Conservation (phyloP, 2,329 filamentous ascomycete species). For the Fusarium sp. region DNA sequence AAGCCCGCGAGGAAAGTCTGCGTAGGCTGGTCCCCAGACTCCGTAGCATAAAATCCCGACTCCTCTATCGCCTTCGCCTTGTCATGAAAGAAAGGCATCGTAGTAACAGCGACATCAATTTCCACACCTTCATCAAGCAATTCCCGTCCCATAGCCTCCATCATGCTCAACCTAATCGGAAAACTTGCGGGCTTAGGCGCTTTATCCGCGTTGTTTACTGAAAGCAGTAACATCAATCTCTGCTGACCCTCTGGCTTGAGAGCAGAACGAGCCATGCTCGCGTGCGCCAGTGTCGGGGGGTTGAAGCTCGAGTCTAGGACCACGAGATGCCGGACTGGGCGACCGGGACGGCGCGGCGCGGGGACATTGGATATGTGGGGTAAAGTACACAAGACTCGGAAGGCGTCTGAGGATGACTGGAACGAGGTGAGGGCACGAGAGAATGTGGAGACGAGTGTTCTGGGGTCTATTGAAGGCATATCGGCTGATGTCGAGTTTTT, state of each 20-base stretch:
- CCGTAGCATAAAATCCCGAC: constrained; percentile 55
- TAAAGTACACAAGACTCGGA: constrained; percentile 60
- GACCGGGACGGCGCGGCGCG: constrained; percentile 39
- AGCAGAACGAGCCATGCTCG: constrained; percentile 66
- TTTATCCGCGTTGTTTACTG: constrained; percentile 75
- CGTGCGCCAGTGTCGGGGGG: constrained; percentile 72
- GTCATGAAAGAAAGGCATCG: constrained; percentile 78
- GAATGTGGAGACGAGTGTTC: constrained; percentile 56
- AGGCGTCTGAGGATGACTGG: constrained; percentile 56
- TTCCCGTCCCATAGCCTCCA: constrained; percentile 75
- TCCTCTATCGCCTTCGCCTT: constrained; percentile 72
- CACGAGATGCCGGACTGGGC: constrained; percentile 55
- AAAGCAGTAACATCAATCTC: constrained; percentile 68
- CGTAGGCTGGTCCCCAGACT: constrained; percentile 46
- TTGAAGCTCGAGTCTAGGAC: constrained; percentile 77
- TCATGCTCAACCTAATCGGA: constrained; percentile 75
- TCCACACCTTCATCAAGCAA: constrained; percentile 52
- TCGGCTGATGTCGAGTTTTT: background rate
- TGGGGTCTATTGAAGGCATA: constrained; percentile 42
- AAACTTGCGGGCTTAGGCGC: constrained; percentile 75
- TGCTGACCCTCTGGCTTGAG: constrained; percentile 36
- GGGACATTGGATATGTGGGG: constrained; percentile 37
- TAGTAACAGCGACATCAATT: constrained; percentile 77
- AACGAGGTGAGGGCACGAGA: constrained; percentile 59
- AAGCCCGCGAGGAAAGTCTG: constrained; percentile 80